Conservation (phyloP, 2,329 filamentous ascomycete species). For the Epichloe hybrida region DNA sequence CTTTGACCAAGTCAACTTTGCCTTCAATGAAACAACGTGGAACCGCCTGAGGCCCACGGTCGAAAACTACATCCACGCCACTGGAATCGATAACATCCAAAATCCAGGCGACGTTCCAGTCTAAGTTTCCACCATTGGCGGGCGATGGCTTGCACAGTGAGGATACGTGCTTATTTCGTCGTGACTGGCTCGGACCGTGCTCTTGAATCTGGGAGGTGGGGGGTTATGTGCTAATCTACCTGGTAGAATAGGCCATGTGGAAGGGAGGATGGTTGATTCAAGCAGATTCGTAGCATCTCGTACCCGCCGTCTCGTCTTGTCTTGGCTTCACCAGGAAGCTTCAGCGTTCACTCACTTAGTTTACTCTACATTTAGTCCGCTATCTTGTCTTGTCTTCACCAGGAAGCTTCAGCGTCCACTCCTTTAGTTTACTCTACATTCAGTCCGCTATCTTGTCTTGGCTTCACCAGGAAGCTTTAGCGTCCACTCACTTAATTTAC, state of each 20-base stretch:
- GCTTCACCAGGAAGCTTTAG: too few species aligned
- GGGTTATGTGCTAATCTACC: too few species aligned
- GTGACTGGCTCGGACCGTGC: too few species aligned
- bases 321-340: too few species aligned
- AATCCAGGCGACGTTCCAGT: not conserved
- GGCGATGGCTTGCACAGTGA: not conserved
- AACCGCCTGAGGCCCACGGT: not conserved
- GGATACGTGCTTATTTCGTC: not conserved
- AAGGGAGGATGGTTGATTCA: not conserved
- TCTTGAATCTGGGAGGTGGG: too few species aligned
- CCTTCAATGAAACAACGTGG: not conserved
- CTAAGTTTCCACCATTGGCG: not conserved
- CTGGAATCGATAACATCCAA: not conserved
- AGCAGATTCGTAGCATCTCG: not conserved
- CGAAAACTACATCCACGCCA: rapidly evolving
- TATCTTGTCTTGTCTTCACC: too few species aligned
- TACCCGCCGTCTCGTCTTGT: not conserved
- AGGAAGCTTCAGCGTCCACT: too few species aligned
- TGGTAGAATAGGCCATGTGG: not conserved
- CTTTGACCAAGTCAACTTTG: not conserved
- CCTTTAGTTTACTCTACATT: too few species aligned
- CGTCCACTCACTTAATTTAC: too few species aligned
- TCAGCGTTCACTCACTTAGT: too few species aligned
- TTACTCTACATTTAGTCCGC: too few species aligned
- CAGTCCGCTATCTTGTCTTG: too few species aligned